A percentile compares a stretch with the other conserved stretches of the same genome.
Conservation (phyloP, 1,284 basidiomycete species). For the Mycena sp. region DNA sequence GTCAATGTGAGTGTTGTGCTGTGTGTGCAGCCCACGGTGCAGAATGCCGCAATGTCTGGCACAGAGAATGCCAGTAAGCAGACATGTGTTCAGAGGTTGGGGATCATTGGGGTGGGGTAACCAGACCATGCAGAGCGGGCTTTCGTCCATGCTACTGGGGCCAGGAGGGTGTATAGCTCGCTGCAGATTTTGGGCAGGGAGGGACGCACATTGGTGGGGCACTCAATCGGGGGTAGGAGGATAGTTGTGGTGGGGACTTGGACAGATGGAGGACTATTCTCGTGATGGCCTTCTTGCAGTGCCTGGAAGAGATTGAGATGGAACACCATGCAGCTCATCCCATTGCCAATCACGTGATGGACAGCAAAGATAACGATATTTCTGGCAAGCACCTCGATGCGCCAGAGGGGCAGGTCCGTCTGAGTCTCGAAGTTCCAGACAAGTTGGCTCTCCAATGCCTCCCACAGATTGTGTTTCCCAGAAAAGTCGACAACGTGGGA, state of each 20-base stretch:
- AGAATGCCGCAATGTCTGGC: slow-evolving; percentile 15
- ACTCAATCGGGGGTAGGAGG: slow-evolving; percentile 25
- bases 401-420: slow-evolving; percentile 26
- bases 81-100: slow-evolving; percentile 5
- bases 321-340: slow-evolving; percentile 28
- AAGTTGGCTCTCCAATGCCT: slow-evolving; percentile 21
- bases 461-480: slow-evolving; percentile 15
- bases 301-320: slow-evolving; percentile 19
- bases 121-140: slow-evolving; percentile 22
- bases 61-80: slow-evolving; percentile 22
- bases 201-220: slow-evolving; percentile 16
- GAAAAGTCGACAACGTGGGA: slow-evolving; percentile 19
- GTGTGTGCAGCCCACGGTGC: slow-evolving; percentile 24
- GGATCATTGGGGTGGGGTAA: slow-evolving; percentile 7
- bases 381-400: slow-evolving; percentile 23
- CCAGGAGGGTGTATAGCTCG: slow-evolving; percentile 11
- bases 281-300: slow-evolving; percentile 8
- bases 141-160: slow-evolving; percentile 22
- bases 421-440: slow-evolving; percentile 14
- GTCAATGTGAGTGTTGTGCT: slow-evolving; percentile 46
- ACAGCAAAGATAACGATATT: slow-evolving; percentile 18
- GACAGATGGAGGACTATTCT: neutral
- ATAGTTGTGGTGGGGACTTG: slow-evolving; percentile 8
- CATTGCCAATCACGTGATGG: slow-evolving; percentile 31
- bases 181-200: slow-evolving; percentile 21